A percentile compares a stretch with the other conserved stretches of the same genome.
phyloP scores from a whole-genome alignment of 805 yeast genomes.

The Sporopachydermia lactativora region DNA sequence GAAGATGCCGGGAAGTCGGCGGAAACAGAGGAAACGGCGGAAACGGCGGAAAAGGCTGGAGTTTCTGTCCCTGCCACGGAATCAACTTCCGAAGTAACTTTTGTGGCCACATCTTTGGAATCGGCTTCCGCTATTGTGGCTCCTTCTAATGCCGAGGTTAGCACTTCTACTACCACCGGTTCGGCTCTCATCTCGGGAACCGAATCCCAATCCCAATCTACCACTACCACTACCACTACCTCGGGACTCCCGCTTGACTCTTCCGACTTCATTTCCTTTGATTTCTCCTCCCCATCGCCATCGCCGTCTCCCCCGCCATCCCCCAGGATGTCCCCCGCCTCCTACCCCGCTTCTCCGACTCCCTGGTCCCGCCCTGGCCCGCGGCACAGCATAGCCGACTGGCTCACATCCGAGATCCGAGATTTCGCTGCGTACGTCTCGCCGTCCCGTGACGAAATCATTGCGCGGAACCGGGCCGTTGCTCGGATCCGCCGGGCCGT shows the following conservation, averaged over 20 bases:
- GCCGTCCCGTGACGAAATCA: slow-evolving; percentile 65
- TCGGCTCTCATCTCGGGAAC: background rate
- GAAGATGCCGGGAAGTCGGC: background rate
- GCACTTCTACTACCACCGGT: slow-evolving; percentile 1
- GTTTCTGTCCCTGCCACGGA: background rate
- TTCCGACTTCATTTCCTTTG: no score
- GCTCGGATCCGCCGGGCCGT: slow-evolving; percentile 39
- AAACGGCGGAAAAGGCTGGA: background rate
- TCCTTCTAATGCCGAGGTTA: background rate
- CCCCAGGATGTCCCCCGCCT: no score
- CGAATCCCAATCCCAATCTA: no score
- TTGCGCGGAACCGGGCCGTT: slow-evolving; percentile 52
- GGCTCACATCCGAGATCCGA: slow-evolving; percentile 75
- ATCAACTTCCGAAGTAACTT: no score
- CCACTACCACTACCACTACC: background rate
- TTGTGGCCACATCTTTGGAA: no score
- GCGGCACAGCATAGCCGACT: slow-evolving; percentile 64
- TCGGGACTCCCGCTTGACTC: background rate
- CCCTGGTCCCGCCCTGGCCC: slow-evolving; percentile 78
- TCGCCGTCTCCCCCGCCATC: no score
- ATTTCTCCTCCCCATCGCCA: no score
- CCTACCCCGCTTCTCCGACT: slow-evolving; percentile 20
- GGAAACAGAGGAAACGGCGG: background rate
- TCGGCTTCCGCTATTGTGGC: background rate
- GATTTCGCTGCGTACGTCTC: slow-evolving; percentile 79